These are phyloP conservation scores for Quercus suber DNA, from an alignment of 306 rosid genomes.

Conservation along the genomic window DNA sequence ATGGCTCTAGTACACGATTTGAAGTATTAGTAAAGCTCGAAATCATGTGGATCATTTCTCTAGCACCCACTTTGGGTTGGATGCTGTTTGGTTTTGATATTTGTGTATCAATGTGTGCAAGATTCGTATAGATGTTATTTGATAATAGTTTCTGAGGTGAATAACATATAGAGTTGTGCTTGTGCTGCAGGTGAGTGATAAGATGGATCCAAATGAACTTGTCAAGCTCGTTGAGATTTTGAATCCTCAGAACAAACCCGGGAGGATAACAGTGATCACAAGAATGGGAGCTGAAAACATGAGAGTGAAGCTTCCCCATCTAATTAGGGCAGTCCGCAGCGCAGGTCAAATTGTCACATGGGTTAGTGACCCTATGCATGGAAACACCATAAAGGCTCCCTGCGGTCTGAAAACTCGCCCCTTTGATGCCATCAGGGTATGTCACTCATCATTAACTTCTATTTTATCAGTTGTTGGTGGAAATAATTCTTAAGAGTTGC, in stretches of 20 bases:
- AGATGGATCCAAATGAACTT: slow-evolving; percentile 92
- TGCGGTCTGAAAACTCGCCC: slow-evolving; percentile 99
- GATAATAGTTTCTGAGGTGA: background rate
- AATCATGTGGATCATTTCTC: background rate
- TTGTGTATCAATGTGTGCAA: background rate
- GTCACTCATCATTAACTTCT: slow-evolving; percentile 4
- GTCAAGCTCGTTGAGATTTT: slow-evolving; percentile 86
- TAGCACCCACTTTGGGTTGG: background rate
- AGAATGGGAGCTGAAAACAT: slow-evolving; percentile 99
- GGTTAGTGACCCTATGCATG: slow-evolving; percentile 99
- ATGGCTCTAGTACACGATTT: background rate
- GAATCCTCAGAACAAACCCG: slow-evolving; percentile 92
- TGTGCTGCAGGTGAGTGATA: slow-evolving; percentile 79
- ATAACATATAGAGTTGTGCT: slow-evolving; percentile 9
- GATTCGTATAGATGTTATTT: background rate
- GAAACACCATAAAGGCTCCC: slow-evolving; percentile 98
- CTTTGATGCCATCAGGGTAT: slow-evolving; percentile 91
- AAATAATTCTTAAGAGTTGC: background rate
- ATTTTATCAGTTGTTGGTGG: background rate
- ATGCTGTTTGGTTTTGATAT: background rate
- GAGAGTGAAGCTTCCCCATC: slow-evolving; percentile 99
- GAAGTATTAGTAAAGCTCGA: background rate
- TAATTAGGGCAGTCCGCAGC: slow-evolving; percentile 87
- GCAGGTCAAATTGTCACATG: slow-evolving; percentile 94
- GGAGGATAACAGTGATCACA: slow-evolving; percentile 86